Evolutionary conservation across 1,139 yeast genomes (phyloP), one percentile per base, ranked within the genome.

Genomic region (Suhomyces terraborum): DNA sequence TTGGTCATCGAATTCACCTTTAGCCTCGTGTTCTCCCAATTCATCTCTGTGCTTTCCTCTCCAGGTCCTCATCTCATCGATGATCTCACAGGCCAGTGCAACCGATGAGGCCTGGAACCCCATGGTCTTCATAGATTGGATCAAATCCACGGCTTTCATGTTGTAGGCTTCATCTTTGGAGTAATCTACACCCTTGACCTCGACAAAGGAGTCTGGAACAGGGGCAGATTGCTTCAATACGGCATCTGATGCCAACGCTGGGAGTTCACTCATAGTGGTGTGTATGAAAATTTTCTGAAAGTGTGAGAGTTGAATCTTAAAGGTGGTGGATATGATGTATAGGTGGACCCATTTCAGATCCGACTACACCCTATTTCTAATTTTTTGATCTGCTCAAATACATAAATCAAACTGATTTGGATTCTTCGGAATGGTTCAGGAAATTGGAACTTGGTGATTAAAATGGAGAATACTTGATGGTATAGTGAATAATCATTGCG

Each of bases 91-190:
- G 2, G 97, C 97, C 53, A 81, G 74, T 21, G 89, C 83, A 32
- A 93, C 75, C 3, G 94, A 77, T 14, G 91, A 79, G 5, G 96
- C 98, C 67, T 93, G 99, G 73, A 93, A 94, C n/a, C 99, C 99
- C 97, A 93, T 93, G 34, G 81, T 82, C 54, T 73, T 79, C 98
- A 94, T 93, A 29, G 94, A 79, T 26, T 71, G 73, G 50, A 93
- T 77, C 51, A 93, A 71, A 56, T 88, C 94, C 13, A 75, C 73
- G 20, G 98, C 98, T 37, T 74, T 71, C 79, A 87, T 81, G 62
- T 88, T 80, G 49, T 67, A 73, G 14, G 85, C 81, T 40, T 69
- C 65, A 35, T 85, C 84, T 52, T 82, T 74, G 38, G 91, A 81
- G 65, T 91, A 94, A 64, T 93, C 97, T 36, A 93, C 80, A 41